phyloP scores from a whole-genome alignment of 78 protist genomes.

The Cavenderia fasciculata region DNA sequence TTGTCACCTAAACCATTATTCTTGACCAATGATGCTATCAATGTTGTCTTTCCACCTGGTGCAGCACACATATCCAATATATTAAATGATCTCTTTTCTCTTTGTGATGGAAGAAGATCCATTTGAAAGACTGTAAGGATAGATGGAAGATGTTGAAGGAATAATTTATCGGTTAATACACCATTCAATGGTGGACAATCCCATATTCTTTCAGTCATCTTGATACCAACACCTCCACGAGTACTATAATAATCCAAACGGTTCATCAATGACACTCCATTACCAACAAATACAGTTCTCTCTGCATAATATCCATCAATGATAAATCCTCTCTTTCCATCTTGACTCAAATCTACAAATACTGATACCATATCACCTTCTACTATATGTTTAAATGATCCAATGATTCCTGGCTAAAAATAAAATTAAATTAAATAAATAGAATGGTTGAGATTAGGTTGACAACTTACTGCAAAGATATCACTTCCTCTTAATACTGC shows the following conservation, averaged over 20 bases:
- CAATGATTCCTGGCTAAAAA: slow-evolving; percentile 17
- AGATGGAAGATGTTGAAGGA: slow-evolving; percentile 56
- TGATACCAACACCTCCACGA: slow-evolving; percentile 26
- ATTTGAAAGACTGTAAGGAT: slow-evolving; percentile 38
- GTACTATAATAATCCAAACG: slow-evolving; percentile 14
- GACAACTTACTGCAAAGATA: slow-evolving; percentile 18
- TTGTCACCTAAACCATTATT: slow-evolving; percentile 91
- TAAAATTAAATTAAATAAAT: neutral
- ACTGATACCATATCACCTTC: slow-evolving; percentile 47
- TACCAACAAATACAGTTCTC: slow-evolving; percentile 36
- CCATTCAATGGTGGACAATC: slow-evolving; percentile 42
- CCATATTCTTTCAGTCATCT: slow-evolving; percentile 52
- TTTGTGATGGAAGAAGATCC: slow-evolving; percentile 80
- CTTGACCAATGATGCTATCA: slow-evolving; percentile 96
- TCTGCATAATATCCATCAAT: slow-evolving; percentile 1
- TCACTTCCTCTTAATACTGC: slow-evolving; percentile 62
- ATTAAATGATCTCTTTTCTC: slow-evolving; percentile 77
- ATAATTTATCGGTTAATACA: slow-evolving; percentile 10
- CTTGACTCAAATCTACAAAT: slow-evolving; percentile 10
- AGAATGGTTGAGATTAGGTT: neutral
- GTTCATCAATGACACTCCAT: slow-evolving; percentile 46
- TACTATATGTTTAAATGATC: neutral
- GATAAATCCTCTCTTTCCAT: neutral
- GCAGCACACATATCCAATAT: slow-evolving; percentile 98
- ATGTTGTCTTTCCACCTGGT: slow-evolving; percentile 99